Conservation (phyloP, 179 eudicot species). For the Corrigiola litoralis region DNA sequence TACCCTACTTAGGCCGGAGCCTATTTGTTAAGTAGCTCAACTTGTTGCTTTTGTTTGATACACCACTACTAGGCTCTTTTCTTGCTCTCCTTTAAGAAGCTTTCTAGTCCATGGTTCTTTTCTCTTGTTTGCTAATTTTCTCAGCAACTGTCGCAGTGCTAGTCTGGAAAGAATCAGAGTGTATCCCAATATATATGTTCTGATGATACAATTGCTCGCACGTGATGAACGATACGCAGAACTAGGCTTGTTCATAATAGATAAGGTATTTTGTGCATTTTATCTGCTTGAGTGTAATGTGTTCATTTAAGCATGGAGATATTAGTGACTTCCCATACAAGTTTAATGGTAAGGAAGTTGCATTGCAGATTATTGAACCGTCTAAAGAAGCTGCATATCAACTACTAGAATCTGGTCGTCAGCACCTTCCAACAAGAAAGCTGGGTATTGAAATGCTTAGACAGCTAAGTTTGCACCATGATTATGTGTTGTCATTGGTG, state of each 20-base stretch:
- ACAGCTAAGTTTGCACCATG: conserved; percentile 75
- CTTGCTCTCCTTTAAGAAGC: neutral
- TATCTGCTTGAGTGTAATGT: neutral
- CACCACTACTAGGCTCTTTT: neutral
- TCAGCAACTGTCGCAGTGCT: conserved; percentile 49
- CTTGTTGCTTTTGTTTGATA: neutral
- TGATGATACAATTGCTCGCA: conserved; percentile 63
- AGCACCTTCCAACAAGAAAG: conserved; percentile 67
- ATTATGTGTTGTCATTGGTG: conserved; percentile 64
- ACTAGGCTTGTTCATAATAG: conserved; percentile 68
- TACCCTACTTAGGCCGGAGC: too few relatives aligned
- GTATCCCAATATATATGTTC: conserved; percentile 58
- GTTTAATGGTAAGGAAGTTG: neutral
- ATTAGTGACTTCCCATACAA: neutral
- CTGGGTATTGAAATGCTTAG: conserved; percentile 89
- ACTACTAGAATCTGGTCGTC: conserved; percentile 72
- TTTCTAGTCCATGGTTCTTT: neutral
- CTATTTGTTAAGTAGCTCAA: neutral
- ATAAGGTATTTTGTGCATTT: conserved; percentile 54
- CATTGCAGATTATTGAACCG: conserved; percentile 83
- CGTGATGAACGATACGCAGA: conserved; percentile 72
- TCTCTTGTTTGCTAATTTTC: neutral
- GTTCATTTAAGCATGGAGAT: neutral
- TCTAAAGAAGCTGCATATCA: conserved; percentile 92
- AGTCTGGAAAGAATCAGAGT: conserved; percentile 66